Percentiles rank a stretch among this genome's conserved stretches.
Conservation (phyloP, 1,139 yeast genomes). For the Blastobotrys indianensis region DNA sequence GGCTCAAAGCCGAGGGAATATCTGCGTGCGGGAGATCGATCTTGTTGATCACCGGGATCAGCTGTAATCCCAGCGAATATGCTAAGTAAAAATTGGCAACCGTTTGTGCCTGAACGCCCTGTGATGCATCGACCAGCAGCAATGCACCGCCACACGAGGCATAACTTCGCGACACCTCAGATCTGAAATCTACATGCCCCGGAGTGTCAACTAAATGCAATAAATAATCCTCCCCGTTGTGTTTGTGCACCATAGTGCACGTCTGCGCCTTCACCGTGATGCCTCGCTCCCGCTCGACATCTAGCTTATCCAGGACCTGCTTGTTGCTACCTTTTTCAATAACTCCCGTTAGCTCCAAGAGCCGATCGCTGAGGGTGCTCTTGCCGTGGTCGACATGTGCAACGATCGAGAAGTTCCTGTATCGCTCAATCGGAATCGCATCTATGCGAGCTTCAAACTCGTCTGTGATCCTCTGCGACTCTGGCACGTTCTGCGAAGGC, state of each 20-base stretch:
- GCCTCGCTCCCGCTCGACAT: slow-evolving; percentile 93
- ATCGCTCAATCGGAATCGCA: slow-evolving; percentile 72
- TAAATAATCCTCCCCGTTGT: slow-evolving; percentile 67
- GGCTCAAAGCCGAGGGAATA: slow-evolving; percentile 72
- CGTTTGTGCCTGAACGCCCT: slow-evolving; percentile 96
- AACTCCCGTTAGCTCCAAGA: slow-evolving; percentile 84
- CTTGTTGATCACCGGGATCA: slow-evolving; percentile 87
- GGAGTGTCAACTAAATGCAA: slow-evolving; percentile 94
- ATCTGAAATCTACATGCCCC: slow-evolving; percentile 94
- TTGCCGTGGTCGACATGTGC: slow-evolving; percentile 99
- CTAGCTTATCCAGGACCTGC: slow-evolving; percentile 87
- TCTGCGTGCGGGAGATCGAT: slow-evolving; percentile 89
- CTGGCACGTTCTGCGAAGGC: not conserved
- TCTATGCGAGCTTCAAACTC: slow-evolving; percentile 48
- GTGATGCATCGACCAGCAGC: slow-evolving; percentile 85
- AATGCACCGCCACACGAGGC: slow-evolving; percentile 97
- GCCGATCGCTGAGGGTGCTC: slow-evolving; percentile 81
- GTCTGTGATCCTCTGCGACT: slow-evolving; percentile 4
- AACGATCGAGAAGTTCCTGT: slow-evolving; percentile 86
- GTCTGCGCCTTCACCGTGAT: slow-evolving; percentile 97
- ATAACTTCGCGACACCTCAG: slow-evolving; percentile 88
- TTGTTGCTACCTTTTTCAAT: slow-evolving; percentile 72
- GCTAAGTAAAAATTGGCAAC: slow-evolving; percentile 94
- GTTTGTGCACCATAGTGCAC: slow-evolving; percentile 81
- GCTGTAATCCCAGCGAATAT: slow-evolving; percentile 70